phyloP scores from a whole-genome alignment of 225 moss, liverwort and hornwort species.

The Marchantia paleacea region DNA sequence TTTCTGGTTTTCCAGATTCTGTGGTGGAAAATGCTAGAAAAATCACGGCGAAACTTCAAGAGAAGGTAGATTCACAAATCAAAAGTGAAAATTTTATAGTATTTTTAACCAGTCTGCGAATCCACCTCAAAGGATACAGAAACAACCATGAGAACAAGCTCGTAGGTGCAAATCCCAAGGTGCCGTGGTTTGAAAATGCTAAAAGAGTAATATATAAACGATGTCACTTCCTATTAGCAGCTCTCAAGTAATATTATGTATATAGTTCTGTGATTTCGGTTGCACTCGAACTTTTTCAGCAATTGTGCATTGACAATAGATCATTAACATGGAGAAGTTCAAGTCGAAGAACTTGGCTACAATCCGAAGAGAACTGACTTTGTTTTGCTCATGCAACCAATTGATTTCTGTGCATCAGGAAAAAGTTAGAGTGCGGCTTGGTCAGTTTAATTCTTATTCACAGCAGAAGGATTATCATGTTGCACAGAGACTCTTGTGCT shows the following conservation, averaged over 20 bases:
- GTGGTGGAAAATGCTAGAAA: conserved; percentile 60
- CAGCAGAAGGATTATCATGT: conserved; percentile 67
- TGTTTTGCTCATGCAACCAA: neutral
- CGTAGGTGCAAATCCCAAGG: too few species aligned
- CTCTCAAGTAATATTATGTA: too few species aligned
- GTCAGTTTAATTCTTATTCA: conserved; percentile 42
- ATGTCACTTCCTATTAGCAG: too few species aligned
- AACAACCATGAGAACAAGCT: too few species aligned
- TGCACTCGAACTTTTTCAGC: neutral
- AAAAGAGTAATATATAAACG: too few species aligned
- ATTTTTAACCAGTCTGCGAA: neutral
- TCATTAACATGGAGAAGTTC: neutral
- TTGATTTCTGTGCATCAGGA: conserved; percentile 42
- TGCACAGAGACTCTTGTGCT: conserved; percentile 80
- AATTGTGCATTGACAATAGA: neutral
- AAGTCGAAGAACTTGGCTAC: neutral
- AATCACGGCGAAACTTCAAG: conserved; percentile 35
- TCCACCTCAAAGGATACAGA: too few species aligned
- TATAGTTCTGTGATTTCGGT: too few species aligned
- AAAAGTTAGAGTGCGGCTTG: conserved; percentile 33
- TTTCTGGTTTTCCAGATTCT: conserved; percentile 65
- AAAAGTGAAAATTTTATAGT: neutral
- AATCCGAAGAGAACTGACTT: neutral
- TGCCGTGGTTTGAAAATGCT: too few species aligned
- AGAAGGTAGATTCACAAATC: conserved; percentile 19